These are phyloP conservation scores for Pachysandra terminalis DNA, from an alignment of 164 flowering plant species.

Conservation along the genomic window DNA sequence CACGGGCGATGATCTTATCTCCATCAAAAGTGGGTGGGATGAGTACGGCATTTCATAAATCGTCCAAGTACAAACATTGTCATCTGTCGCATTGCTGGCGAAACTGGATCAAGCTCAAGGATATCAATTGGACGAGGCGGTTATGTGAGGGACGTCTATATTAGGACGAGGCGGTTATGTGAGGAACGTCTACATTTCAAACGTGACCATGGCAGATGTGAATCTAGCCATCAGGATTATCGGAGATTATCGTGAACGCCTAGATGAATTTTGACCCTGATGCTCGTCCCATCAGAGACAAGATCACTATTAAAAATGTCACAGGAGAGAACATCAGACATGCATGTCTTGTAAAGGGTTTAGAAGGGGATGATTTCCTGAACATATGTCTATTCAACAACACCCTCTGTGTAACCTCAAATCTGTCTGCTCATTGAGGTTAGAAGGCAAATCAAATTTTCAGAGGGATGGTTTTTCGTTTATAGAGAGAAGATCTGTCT, in stretches of 20 bases:
- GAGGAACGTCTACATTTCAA: too few relatives aligned
- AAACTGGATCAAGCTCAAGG: constrained; percentile 51
- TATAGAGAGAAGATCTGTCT: too few relatives aligned
- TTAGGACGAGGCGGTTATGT: too few relatives aligned
- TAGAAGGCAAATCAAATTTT: too few relatives aligned
- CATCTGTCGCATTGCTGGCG: too few relatives aligned
- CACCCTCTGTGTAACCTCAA: constrained; percentile 32
- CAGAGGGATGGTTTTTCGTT: too few relatives aligned
- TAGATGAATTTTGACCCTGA: constrained; percentile 57
- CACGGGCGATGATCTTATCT: too few relatives aligned
- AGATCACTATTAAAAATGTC: constrained; percentile 53
- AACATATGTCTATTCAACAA: constrained; percentile 56
- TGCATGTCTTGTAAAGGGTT: constrained; percentile 64
- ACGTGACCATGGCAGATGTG: constrained; percentile 40
- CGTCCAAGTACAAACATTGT: too few relatives aligned
- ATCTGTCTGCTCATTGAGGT: too few relatives aligned
- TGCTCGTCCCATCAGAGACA: constrained; percentile 54
- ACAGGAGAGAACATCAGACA: constrained; percentile 45
- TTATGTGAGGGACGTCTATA: constrained; percentile 44
- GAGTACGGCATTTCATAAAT: too few relatives aligned
- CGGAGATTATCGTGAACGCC: constrained; percentile 58
- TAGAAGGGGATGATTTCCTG: constrained; percentile 48
- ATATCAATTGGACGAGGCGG: constrained; percentile 78
- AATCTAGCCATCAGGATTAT: constrained; percentile 42
- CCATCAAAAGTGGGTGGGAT: too few relatives aligned